Percentiles rank a stretch among this genome's conserved stretches.
Conservation (phyloP, 1,284 basidiomycete species). For the Ceratobasidium sp. region DNA sequence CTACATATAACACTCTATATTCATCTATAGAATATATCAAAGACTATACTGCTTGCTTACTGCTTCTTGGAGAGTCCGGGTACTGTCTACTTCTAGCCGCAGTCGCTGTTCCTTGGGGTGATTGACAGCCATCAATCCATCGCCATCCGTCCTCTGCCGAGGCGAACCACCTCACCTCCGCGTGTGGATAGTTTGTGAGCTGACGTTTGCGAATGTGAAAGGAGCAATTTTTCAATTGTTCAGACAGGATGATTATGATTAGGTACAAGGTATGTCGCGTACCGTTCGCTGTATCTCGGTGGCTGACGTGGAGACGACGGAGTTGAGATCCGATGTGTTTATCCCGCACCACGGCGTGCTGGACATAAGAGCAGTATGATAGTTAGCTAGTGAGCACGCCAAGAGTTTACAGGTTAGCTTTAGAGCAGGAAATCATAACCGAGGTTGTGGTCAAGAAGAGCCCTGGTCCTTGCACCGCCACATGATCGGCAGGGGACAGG, state of each 20-base stretch:
- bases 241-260: neutral
- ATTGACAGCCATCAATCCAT: neutral
- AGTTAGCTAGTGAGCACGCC: too few species aligned
- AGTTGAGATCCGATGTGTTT: neutral
- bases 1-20: neutral
- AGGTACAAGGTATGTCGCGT: neutral
- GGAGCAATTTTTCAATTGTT: neutral
- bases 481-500: too few species aligned
- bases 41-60: neutral
- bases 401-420: too few species aligned
- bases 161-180: neutral
- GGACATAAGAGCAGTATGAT: constrained; percentile 12
- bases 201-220: neutral
- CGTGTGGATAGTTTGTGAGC: neutral
- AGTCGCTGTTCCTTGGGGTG: neutral
- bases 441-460: too few species aligned
- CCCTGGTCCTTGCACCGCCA: too few species aligned
- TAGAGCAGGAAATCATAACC: too few species aligned
- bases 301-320: neutral
- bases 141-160: constrained; percentile 6
- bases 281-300: constrained; percentile 6
- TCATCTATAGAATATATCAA: neutral
- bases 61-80: constrained; percentile 12
- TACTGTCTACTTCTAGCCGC: neutral
- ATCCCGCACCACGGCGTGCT: constrained; percentile 9